These are phyloP conservation scores for Oryza meridionalis DNA, from an alignment of 176 grass and related monocot species.

Conservation along the genomic window DNA sequence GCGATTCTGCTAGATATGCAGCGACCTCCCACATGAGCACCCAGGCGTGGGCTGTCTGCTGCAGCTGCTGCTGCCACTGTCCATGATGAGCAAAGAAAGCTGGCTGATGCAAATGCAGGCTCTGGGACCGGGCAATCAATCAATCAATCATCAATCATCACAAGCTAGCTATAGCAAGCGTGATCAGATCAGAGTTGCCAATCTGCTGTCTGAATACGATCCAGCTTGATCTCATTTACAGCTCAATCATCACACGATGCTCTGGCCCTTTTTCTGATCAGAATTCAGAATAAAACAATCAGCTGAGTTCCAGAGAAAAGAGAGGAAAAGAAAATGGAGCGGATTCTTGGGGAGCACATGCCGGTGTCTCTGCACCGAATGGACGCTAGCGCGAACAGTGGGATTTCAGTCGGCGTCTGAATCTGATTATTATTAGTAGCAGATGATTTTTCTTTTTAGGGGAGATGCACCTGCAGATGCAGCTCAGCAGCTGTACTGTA, in stretches of 20 bases:
- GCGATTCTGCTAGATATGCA: slow-evolving; percentile 8
- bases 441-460: background rate
- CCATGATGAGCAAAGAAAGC: background rate
- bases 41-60: background rate
- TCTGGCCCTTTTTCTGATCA: background rate
- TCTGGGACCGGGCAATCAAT: background rate
- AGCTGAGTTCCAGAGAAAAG: background rate
- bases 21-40: slow-evolving; percentile 1
- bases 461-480: background rate
- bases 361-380: slow-evolving; percentile 6
- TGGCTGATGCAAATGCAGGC: background rate
- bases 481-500: background rate
- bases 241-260: background rate
- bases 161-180: too few relatives aligned
- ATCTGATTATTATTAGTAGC: background rate
- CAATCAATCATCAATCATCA: background rate
- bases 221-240: background rate
- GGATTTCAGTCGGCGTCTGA: background rate
- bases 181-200: background rate
- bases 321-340: background rate
- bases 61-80: background rate
- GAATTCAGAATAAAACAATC: background rate
- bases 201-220: background rate
- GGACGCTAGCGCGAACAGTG: background rate
- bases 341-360: background rate